Percentiles rank a stretch among this genome's conserved stretches.
Conservation (phyloP, 495 filamentous ascomycete species). For the Neurospora sp. region DNA sequence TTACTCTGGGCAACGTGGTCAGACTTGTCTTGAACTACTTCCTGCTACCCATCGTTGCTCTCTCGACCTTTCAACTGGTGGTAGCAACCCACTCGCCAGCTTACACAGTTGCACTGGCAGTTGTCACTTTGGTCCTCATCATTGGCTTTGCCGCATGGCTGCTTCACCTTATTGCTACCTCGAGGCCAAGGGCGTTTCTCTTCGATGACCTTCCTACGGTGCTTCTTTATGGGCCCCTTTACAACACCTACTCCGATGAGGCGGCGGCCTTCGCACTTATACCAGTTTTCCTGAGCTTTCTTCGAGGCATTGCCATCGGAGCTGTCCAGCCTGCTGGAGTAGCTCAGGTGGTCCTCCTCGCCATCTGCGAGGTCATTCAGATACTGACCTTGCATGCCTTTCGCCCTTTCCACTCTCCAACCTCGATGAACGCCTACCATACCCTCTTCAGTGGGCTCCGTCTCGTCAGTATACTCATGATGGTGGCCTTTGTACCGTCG, state of each 20-base stretch:
- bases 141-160: constrained; percentile 69
- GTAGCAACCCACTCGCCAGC: constrained; percentile 55
- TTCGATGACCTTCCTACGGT: constrained; percentile 91
- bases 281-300: constrained; percentile 69
- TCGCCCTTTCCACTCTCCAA: constrained; percentile 78
- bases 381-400: constrained; percentile 84
- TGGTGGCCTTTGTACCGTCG: constrained; percentile 77
- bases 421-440: constrained; percentile 97
- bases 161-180: constrained; percentile 64
- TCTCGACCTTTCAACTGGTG: constrained; percentile 89
- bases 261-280: constrained; percentile 75
- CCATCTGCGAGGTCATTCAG: constrained; percentile 86
- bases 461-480: constrained; percentile 69
- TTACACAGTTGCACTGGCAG: constrained; percentile 60
- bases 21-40: constrained; percentile 89
- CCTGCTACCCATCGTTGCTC: constrained; percentile 70
- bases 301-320: constrained; percentile 84
- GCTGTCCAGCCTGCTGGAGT: constrained; percentile 88
- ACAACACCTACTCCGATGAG: constrained; percentile 94
- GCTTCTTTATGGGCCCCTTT: constrained; percentile 86
- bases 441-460: constrained; percentile 71
- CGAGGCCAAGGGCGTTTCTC: constrained; percentile 71
- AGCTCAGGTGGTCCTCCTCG: constrained; percentile 81
- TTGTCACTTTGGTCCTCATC: constrained; percentile 59
- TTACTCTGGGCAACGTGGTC: constrained; percentile 76